Evolutionary conservation across 352 stramenopile genomes (phyloP), one percentile per base, ranked within the genome.

Genomic region (Phytophthora pini): DNA sequence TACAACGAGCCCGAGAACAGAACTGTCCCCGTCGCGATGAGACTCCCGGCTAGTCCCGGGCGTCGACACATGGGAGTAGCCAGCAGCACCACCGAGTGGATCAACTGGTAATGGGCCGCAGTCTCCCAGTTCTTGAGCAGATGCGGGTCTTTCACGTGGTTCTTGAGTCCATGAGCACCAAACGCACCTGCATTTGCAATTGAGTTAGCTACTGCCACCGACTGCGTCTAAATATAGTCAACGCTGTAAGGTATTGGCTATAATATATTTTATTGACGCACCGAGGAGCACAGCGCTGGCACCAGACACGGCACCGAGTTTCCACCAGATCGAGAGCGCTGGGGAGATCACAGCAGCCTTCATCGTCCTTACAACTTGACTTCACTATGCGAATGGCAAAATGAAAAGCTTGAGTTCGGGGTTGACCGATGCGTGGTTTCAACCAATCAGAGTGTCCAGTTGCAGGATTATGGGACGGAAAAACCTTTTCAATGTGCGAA

Each of bases 71-170:
- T 68, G 27, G 87, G 87, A 56, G 74, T 80, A 12, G 78, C 85
- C 6, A 95, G 72, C 12, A 95, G 62, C 56, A 81, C 87, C 7
- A 89, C 68, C 65, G 87, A 95, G 68, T 95, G 84, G 43, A 92
- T 62, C 31, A 91, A 51, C 77, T 95, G 87, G 61, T 95, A 95
- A 31, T 93, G 80, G 0, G 87, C 76, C 1, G 84, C 87, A 0
- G 85, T 94, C 58, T 93, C 82, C 87, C 87, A 95, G 63, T 83
- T 93, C 76, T 95, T 94, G 61, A 93, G 68, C 63, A 93, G 74
- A 61, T 90, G 82, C 24, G 84, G 82, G 51, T 95, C 84, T 59
- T 80, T 90, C 31, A 94, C 74, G 36, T 63, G 74, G 27, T 68
- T 68, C 70, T 93, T 78, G 41, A 95, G 68, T 12, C 70, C 85